A percentile compares a stretch with the other conserved stretches of the same genome.
Evolutionary conservation across 805 yeast genomes (phyloP).

Genomic region (Nakazawaea populi): DNA sequence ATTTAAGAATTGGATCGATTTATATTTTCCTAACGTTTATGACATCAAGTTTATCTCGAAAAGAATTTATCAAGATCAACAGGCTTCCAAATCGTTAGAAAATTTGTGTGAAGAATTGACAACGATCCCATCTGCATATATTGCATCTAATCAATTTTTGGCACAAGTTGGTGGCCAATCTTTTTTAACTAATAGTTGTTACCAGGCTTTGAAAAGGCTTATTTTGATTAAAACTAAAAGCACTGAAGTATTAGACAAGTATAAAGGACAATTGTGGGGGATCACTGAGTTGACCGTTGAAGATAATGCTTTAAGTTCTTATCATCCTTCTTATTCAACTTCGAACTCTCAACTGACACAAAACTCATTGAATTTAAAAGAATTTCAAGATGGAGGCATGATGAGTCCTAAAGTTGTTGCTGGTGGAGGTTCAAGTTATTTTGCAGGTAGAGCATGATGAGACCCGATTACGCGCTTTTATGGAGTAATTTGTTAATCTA

Average conservation of each 20-base stretch:
- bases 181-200: conserved; percentile 57
- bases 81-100: conserved; percentile 38
- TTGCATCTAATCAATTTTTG: conserved; percentile 30
- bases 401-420: conserved; percentile 1
- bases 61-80: conserved; percentile 15
- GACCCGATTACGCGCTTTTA: not conserved
- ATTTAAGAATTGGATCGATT: conserved; percentile 62
- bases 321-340: conserved; percentile 2
- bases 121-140: conserved; percentile 51
- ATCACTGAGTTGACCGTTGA: conserved; percentile 3
- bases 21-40: conserved; percentile 75
- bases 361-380: conserved; percentile 1
- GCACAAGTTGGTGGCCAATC: conserved; percentile 60
- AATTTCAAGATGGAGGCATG: conserved; percentile 1
- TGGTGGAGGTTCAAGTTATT: not conserved
- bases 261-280: conserved; percentile 9
- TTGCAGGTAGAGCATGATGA: not conserved
- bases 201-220: conserved; percentile 44
- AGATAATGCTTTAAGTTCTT: not conserved
- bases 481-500: not conserved
- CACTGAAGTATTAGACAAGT: conserved; percentile 1
- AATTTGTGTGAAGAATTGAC: conserved; percentile 66
- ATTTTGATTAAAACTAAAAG: conserved; percentile 7
- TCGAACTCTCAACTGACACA: conserved; percentile 2
- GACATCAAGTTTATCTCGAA: conserved; percentile 62